phyloP scores from a whole-genome alignment of 768 basidiomycete genomes.

The Dentipellis sp. region DNA sequence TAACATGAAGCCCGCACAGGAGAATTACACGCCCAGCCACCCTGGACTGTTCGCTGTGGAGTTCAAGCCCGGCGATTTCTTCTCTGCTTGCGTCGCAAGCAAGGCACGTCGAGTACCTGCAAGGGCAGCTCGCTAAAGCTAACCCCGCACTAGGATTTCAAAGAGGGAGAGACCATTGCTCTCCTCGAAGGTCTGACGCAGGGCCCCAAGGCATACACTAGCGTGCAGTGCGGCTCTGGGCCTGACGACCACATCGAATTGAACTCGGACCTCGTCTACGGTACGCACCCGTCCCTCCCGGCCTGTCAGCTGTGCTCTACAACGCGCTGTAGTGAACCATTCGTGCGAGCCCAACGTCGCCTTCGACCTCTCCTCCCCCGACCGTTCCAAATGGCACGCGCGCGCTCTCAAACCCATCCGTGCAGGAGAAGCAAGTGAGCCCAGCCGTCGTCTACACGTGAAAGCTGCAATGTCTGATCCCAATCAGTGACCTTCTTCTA shows the following conservation, averaged over 20 bases:
- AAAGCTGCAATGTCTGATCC: background rate
- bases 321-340: slow-evolving; percentile 38
- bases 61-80: slow-evolving; percentile 27
- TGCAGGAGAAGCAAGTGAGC: slow-evolving; percentile 28
- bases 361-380: slow-evolving; percentile 38
- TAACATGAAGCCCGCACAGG: background rate
- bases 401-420: slow-evolving; percentile 33
- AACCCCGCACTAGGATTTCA: slow-evolving; percentile 23
- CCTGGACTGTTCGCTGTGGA: slow-evolving; percentile 27
- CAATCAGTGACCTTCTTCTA: slow-evolving; percentile 48
- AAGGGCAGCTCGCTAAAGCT: background rate
- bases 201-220: slow-evolving; percentile 35
- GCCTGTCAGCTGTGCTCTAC: background rate
- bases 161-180: slow-evolving; percentile 28
- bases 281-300: slow-evolving; percentile 24
- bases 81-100: slow-evolving; percentile 26
- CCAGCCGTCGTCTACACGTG: slow-evolving; percentile 10
- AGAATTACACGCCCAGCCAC: slow-evolving; percentile 25
- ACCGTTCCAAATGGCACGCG: slow-evolving; percentile 38
- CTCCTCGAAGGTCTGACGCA: slow-evolving; percentile 23
- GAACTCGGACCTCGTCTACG: slow-evolving; percentile 52
- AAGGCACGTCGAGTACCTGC: slow-evolving; percentile 18
- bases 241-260: slow-evolving; percentile 42
- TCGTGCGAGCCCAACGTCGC: slow-evolving; percentile 53
- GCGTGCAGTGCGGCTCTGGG: slow-evolving; percentile 41